Evolutionary conservation across 2,329 filamentous ascomycete species (phyloP), one percentile per base, ranked within the genome.

Genomic region (Cladosporium sp.): DNA sequence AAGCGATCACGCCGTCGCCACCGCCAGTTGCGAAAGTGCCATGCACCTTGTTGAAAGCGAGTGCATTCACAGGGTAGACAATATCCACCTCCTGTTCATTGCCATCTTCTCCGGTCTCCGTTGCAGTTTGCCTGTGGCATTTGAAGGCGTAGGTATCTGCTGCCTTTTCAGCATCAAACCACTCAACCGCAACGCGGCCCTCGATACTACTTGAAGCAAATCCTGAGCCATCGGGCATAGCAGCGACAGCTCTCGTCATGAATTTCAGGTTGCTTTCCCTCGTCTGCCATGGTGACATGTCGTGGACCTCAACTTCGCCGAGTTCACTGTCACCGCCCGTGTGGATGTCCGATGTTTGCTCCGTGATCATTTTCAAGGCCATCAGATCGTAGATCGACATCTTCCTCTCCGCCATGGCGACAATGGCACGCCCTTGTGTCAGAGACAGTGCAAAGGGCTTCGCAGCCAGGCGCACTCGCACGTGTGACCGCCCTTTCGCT

Each of bases 111-210:
- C 49, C 56, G 4, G 51, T 46, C 41, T 50, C 78, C 2, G 80
- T 70, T 8, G 76, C 77, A 1, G 83, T 78, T 67, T 95, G 88
- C 4, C 93, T 82, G 70, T 98, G 93, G 70, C 93, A 98, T 70
- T 98, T 98, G 80, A 98, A 98, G 12, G 93, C 93, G 68, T 97
- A 98, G 69, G 96, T 97, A 58, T 91, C 82, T 33, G 87, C 85
- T 72, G 97, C 91, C 3, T 87, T 91, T 67, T 92, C 87, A 36
- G 93, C 88, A 65, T 97, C 93, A 67, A 98, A 97, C 88, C 91
- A 97, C 69, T 98, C 93, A 1, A 98, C 93, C 0, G 91, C 92
- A 2, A 98, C 90, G 60, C 93, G 84, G 4, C 93, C 93, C 67
- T 98, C 93, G 62, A 98, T 98, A 62, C 85, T 91, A 52, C 83